Evolutionary conservation across 2,329 filamentous ascomycete genomes (phyloP).

Genomic region (Furcasterigmium sp.): DNA sequence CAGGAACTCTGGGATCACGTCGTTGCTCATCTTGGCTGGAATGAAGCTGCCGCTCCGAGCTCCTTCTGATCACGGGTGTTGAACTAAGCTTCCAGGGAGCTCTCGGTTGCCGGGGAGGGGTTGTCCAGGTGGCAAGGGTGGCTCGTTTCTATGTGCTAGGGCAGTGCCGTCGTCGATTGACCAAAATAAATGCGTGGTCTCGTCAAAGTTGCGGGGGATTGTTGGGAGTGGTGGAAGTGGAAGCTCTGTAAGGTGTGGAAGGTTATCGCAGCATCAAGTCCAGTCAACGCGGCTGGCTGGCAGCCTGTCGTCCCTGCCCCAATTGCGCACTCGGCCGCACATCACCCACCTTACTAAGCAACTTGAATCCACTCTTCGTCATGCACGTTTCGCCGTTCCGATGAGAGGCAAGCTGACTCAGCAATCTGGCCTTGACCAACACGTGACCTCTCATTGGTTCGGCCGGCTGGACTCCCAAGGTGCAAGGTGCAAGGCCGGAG

Average conservation of each 20-base stretch:
- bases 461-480: not conserved
- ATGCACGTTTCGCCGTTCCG: not conserved
- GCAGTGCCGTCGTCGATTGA: no score
- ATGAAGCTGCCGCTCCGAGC: conserved; percentile 10
- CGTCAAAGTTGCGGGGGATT: conserved; percentile 1
- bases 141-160: no score
- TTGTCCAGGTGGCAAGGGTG: not conserved
- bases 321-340: conserved; percentile 11
- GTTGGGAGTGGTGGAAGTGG: not conserved
- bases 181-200: conserved; percentile 3
- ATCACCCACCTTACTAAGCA: not conserved
- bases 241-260: no score
- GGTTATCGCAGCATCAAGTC: not conserved
- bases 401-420: not conserved
- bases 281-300: conserved; percentile 29
- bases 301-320: conserved; percentile 24
- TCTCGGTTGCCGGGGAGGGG: not conserved
- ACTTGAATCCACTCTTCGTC: not conserved
- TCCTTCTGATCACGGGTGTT: conserved; percentile 7
- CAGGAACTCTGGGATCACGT: conserved; percentile 88
- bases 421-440: conserved; percentile 3
- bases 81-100: conserved; percentile 3
- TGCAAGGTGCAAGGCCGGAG: not conserved
- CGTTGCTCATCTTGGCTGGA: conserved; percentile 63
- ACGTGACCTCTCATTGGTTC: conserved; percentile 4